Evolutionary conservation across 2,329 filamentous ascomycete genomes (phyloP), one percentile per base, ranked within the genome.

Genomic region (Xylaria arbuscula): DNA sequence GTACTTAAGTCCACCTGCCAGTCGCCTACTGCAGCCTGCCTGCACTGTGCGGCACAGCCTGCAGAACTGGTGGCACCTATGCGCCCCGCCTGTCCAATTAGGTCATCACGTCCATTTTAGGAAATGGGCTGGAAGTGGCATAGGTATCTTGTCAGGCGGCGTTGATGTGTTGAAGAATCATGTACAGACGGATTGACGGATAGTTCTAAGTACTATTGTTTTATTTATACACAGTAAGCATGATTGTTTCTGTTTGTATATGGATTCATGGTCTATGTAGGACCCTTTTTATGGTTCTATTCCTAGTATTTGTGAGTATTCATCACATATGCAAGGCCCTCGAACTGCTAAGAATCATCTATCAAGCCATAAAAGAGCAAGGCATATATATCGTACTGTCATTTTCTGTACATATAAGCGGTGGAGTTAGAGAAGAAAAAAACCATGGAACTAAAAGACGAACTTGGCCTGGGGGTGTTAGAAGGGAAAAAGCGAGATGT

Each of bases 61-160:
- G 54, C 54, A 57, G 38, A 24, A 13, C 19, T 57, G 28, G 28
- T 5, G 28, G 28, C 28, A 22, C 38, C 22, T 42, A 57, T 32
- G 24, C 11, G 19, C 58, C 58, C 45, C 32, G n/a, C 19, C 45
- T n/a, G 8, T 11, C 63, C n/a, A 40, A 60, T 66, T 42, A 62
- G 32, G 57, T 51, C 57, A 56, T 51, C 32, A 28, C 28, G 6
- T 36, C 45, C 22, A 40, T 55, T 22, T 53, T 59, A n/a, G 45
- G 61, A 57, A 57, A 40, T 63, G 17, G 38, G 17, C 22, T 10
- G 36, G 40, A 45, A 45, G n/a, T 54, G 28, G 13, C 55, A 57
- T 57, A 24, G 15, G 3, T 53, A 47, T 47, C 24, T 42, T 53
- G 11, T 6, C 19, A 61, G 22, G 38, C 50, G 36, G 54, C 62